Evolutionary conservation across 495 filamentous ascomycete species (phyloP), one percentile per base, ranked within the genome.

Genomic region (Hypoxylon trugodes): DNA sequence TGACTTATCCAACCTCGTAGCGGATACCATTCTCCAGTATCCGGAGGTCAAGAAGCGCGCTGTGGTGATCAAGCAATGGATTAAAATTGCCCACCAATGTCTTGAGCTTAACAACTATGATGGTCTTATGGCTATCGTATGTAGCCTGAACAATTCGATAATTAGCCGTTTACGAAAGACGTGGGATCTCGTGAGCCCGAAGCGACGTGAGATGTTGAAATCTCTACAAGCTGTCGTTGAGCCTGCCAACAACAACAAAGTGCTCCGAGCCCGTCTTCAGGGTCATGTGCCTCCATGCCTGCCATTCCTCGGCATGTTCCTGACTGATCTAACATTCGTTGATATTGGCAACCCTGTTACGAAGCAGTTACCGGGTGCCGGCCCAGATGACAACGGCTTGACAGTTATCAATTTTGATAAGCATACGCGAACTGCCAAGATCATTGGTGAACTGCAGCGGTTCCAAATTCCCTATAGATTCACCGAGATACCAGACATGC

Each of bases 391-490:
- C 69, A 80, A 52, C 74, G 84, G 87, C 26, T 82, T 89, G 73
- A 82, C 84, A 0, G 91, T 97, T 13, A 93, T 99, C 82, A 99
- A 99, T 76, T 99, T 97, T 61, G 95, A 98, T 82, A 99, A 98
- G 77, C 90, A 98, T 71, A 89, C 89, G 71, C 91, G 92, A 71
- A 97, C 93, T 2, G 94, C 96, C 6, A 90, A 90, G 69, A 93
- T 97, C 72, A 96, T 99, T 70, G 91, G 92, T 54, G 93, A 98
- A 65, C 83, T 98, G 8, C 95, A 98, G 74, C 87, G 95, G 21
- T 99, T 99, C 82, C 96, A 99, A 72, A 90, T 97, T 41, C 95
- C 96, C 0, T 97, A 99, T 69, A 87, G 89, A 13, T 82, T 99
- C 12, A 81, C 83, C 3, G 91, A 96, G 67, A 79, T 98, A 10